Evolutionary conservation across 768 basidiomycete species (phyloP).

Genomic region (Lanmaoa pseudosensibilis): DNA sequence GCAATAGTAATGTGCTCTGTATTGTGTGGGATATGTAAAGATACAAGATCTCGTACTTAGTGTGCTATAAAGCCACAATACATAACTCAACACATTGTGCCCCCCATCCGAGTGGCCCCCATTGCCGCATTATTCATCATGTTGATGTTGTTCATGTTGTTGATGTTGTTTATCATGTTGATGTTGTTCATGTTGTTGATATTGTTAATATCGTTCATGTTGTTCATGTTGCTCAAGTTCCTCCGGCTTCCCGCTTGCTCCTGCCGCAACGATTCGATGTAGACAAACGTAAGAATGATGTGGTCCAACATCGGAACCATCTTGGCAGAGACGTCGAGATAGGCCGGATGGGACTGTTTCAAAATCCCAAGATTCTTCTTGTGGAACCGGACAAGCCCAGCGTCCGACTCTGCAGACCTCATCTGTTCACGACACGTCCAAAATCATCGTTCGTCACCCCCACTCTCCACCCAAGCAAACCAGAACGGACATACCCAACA

Average conservation of each 20-base stretch:
- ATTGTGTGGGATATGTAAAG: not conserved
- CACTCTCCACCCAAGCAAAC: not conserved
- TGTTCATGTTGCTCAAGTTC: no score
- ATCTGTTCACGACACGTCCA: conserved; percentile 6
- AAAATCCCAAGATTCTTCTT: conserved; percentile 23
- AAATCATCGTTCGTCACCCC: not conserved
- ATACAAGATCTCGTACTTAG: no score
- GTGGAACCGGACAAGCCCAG: conserved; percentile 26
- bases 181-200: no score
- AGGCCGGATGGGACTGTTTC: conserved; percentile 21
- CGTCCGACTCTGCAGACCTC: conserved; percentile 16
- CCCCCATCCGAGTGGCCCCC: no score
- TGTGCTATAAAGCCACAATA: not conserved
- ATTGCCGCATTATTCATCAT: not conserved
- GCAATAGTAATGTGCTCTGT: no score
- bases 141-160: no score
- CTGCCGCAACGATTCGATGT: conserved; percentile 21
- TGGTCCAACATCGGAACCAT: conserved; percentile 25
- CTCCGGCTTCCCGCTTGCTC: not conserved
- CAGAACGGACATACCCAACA: conserved; percentile 24
- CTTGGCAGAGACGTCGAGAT: conserved; percentile 21
- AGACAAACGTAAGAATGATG: conserved; percentile 29
- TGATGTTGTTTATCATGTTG: no score
- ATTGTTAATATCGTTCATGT: no score
- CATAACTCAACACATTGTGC: not conserved